These are phyloP conservation scores for Myrica gale DNA, from an alignment of 306 rosid species.

Conservation along the genomic window DNA sequence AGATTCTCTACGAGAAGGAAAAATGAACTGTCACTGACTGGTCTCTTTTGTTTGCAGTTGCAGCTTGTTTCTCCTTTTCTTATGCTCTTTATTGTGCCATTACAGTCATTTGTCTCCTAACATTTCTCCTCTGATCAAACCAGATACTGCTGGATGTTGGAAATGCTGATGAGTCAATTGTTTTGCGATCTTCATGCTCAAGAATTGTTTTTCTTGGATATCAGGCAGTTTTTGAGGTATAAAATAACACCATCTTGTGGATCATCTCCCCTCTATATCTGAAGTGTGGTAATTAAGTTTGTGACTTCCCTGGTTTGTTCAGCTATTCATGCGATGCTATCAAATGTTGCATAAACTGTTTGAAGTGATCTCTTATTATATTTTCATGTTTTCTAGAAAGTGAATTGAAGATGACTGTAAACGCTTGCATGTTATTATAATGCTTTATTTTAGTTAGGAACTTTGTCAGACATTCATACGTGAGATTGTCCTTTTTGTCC, in stretches of 20 bases:
- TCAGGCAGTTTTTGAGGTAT: conserved; percentile 77
- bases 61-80: conserved; percentile 14
- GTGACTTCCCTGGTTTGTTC: neutral
- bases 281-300: neutral
- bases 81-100: neutral
- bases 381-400: neutral
- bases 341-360: neutral
- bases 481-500: conserved; percentile 20
- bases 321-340: neutral
- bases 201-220: conserved; percentile 70
- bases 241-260: neutral
- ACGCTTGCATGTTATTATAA: neutral
- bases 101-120: conserved; percentile 31
- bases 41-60: neutral
- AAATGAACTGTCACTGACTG: neutral
- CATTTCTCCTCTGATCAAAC: conserved; percentile 22
- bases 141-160: conserved; percentile 85
- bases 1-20: neutral
- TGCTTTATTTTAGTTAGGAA: neutral
- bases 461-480: conserved; percentile 4
- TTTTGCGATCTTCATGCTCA: conserved; percentile 72
- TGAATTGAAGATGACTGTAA: no score
- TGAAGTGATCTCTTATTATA: neutral
- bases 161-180: conserved; percentile 54
- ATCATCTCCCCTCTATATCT: neutral